These are phyloP conservation scores for Santalum album DNA, from an alignment of 164 flowering plant genomes.

Conservation along the genomic window DNA sequence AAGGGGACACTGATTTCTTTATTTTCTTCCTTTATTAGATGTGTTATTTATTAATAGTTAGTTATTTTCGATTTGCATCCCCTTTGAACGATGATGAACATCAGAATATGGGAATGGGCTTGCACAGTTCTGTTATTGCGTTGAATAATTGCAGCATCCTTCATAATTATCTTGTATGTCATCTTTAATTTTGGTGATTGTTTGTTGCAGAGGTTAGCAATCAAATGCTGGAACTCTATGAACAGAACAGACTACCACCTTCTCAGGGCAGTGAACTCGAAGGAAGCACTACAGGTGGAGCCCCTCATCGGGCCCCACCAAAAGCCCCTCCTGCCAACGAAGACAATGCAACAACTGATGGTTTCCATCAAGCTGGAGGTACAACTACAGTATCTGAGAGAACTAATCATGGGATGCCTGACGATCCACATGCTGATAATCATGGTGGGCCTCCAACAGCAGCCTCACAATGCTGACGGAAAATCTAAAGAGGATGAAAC, in stretches of 20 bases:
- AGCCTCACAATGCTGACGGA: conserved; percentile 35
- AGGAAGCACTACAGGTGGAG: conserved; percentile 45
- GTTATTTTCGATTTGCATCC: too few species aligned
- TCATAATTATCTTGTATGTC: background rate
- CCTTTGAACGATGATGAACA: too few species aligned
- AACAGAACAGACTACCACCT: conserved; percentile 70
- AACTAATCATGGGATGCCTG: conserved; percentile 21
- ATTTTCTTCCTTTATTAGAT: background rate
- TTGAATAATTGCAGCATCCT: too few species aligned
- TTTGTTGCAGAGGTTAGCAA: conserved; percentile 86
- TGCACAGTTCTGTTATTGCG: too few species aligned
- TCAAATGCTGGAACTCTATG: conserved; percentile 95
- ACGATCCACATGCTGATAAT: conserved; percentile 30
- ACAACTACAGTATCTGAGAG: conserved; percentile 17
- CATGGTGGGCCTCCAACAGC: conserved; percentile 24
- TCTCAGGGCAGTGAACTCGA: conserved; percentile 77
- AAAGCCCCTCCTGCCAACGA: conserved; percentile 41
- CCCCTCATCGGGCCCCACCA: conserved; percentile 26
- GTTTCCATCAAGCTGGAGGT: conserved; percentile 19
- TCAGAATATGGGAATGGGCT: too few species aligned
- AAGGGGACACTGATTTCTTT: background rate
- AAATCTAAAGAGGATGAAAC: conserved; percentile 22
- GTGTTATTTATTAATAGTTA: too few species aligned
- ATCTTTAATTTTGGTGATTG: background rate
- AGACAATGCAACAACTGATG: conserved; percentile 23